Evolutionary conservation across 1,139 yeast genomes (phyloP).

Genomic region (Candida labiduridarum): DNA sequence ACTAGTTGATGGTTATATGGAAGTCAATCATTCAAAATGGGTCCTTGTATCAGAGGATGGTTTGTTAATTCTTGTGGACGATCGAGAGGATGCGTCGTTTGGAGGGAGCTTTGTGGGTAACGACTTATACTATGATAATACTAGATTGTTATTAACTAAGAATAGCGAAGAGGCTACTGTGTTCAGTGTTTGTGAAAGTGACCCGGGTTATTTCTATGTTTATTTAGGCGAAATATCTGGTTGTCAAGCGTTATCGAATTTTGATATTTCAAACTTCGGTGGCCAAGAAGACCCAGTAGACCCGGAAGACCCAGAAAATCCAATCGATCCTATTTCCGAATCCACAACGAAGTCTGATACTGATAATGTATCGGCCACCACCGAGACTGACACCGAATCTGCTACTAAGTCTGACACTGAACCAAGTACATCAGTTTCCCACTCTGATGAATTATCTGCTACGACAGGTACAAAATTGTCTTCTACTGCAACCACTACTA

Average conservation of each 20-base stretch:
- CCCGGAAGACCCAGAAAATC: neutral
- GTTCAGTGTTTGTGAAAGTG: neutral
- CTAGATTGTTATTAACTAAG: neutral
- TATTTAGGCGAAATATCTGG: neutral
- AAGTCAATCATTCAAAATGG: neutral
- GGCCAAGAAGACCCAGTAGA: neutral
- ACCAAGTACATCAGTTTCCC: no score
- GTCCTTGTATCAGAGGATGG: neutral
- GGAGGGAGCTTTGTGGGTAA: neutral
- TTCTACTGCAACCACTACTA: no score
- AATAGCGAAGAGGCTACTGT: neutral
- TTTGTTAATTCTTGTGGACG: neutral
- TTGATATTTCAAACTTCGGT: neutral
- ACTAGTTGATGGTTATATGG: neutral
- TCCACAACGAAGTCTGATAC: neutral
- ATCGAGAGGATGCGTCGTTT: neutral
- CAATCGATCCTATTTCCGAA: neutral
- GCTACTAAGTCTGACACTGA: no score
- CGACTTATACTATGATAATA: neutral
- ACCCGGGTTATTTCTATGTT: neutral
- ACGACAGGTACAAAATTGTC: no score
- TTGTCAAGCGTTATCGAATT: neutral
- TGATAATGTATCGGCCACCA: neutral
- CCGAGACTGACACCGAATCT: neutral
- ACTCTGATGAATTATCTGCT: no score